phyloP scores from a whole-genome alignment of 345 rosid genomes.

The Lepidium sativum region DNA sequence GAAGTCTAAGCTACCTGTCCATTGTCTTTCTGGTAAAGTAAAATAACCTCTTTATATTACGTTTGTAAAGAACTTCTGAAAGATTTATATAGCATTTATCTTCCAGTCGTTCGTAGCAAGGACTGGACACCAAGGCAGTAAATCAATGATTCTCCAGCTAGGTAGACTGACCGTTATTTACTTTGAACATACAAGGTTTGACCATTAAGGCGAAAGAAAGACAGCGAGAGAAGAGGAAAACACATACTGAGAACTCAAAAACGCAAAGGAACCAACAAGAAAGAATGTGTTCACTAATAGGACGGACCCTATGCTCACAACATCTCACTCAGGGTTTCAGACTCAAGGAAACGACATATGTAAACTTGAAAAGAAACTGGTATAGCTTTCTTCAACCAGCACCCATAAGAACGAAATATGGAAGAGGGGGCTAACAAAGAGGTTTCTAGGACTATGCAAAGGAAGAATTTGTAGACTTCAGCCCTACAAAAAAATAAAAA shows the following conservation, averaged over 20 bases:
- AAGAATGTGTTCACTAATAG: constrained; percentile 33
- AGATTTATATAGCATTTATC: constrained; percentile 38
- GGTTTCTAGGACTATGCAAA: constrained; percentile 37
- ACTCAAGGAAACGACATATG: constrained; percentile 22
- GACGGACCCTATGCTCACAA: constrained; percentile 33
- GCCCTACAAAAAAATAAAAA: constrained; percentile 33
- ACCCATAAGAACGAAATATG: constrained; percentile 41
- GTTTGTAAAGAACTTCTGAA: constrained; percentile 35
- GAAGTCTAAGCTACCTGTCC: constrained; percentile 62
- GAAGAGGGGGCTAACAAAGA: constrained; percentile 25
- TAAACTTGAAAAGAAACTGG: constrained; percentile 25
- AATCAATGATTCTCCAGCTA: constrained; percentile 29
- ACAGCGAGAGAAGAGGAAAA: constrained; percentile 20
- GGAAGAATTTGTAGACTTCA: constrained; percentile 41
- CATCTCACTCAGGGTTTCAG: constrained; percentile 36
- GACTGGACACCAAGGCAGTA: constrained; percentile 12
- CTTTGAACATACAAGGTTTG: constrained; percentile 34
- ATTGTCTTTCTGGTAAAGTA: constrained; percentile 38
- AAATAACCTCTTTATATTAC: constrained; percentile 52
- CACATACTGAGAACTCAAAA: constrained; percentile 43
- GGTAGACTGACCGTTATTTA: constrained; percentile 53
- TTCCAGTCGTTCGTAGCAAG: constrained; percentile 26
- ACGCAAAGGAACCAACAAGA: constrained; percentile 28
- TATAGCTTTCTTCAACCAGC: constrained; percentile 29
- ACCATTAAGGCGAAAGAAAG: constrained; percentile 26